These are phyloP conservation scores for Trifolium pratense DNA, from an alignment of 306 rosid genomes.

Conservation along the genomic window DNA sequence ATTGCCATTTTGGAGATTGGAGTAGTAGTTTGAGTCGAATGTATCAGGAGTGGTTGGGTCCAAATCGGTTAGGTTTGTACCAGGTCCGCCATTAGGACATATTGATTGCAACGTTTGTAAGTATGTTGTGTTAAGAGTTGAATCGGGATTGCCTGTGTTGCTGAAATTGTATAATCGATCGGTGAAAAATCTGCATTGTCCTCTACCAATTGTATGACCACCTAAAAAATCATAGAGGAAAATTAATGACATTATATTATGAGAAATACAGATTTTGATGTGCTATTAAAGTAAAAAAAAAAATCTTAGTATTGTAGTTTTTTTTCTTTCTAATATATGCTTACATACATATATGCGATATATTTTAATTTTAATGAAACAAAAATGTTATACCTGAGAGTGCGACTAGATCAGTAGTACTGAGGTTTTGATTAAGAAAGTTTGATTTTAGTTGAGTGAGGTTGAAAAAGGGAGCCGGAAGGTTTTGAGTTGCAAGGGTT, in stretches of 20 bases:
- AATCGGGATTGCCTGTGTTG: conserved; percentile 37
- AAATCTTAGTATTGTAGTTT: background rate
- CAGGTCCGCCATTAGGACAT: conserved; percentile 51
- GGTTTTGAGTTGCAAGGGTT: conserved; percentile 40
- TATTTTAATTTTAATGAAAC: background rate
- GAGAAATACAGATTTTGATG: too few relatives aligned
- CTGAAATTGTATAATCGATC: conserved; percentile 45
- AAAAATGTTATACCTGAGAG: conserved; percentile 54
- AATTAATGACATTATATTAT: background rate
- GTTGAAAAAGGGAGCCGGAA: conserved; percentile 43
- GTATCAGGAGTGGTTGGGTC: conserved; percentile 49
- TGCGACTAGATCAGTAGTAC: conserved; percentile 55
- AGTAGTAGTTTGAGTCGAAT: conserved; percentile 48
- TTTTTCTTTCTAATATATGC: background rate
- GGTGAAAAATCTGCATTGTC: conserved; percentile 38
- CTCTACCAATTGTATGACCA: conserved; percentile 54
- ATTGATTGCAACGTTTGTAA: conserved; percentile 17
- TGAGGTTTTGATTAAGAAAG: conserved; percentile 40
- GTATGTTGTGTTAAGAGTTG: conserved; percentile 43
- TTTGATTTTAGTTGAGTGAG: conserved; percentile 21
- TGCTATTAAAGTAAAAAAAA: too few relatives aligned
- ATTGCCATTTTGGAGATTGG: conserved; percentile 40
- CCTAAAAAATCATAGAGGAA: conserved; percentile 28
- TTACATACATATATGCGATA: background rate
- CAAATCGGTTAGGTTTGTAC: conserved; percentile 41